Evolutionary conservation across 179 eudicot genomes (phyloP).

Genomic region (Actinidia arguta): DNA sequence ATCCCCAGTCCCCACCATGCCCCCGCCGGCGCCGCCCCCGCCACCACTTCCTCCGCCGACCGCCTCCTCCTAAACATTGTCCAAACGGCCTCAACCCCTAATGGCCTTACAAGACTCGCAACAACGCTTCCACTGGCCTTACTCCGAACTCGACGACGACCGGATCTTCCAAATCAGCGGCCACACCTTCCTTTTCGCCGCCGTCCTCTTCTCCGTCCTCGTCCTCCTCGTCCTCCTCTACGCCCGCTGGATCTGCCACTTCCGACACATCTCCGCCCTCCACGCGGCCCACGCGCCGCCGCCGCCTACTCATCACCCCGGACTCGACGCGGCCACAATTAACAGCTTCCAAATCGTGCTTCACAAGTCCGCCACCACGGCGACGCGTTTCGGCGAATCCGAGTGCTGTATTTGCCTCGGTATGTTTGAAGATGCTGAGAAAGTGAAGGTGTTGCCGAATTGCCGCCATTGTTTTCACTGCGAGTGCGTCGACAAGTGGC

Average conservation of each 20-base stretch:
- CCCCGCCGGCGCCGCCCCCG: not conserved
- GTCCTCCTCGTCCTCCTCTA: constrained; percentile 40
- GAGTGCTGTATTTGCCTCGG: constrained; percentile 86
- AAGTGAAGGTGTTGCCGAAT: constrained; percentile 66
- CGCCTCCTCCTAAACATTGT: not conserved
- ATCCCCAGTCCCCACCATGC: not conserved
- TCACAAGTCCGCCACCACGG: constrained; percentile 30
- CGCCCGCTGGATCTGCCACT: not conserved
- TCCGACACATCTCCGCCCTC: constrained; percentile 10
- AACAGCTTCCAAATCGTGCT: constrained; percentile 47
- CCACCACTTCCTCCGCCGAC: not conserved
- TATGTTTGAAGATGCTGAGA: constrained; percentile 67
- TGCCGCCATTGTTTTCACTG: constrained; percentile 74
- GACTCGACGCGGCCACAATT: constrained; percentile 47
- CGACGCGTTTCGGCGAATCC: constrained; percentile 21
- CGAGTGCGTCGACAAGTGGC: constrained; percentile 83
- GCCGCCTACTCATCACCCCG: constrained; percentile 30
- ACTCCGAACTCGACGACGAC: constrained; percentile 68
- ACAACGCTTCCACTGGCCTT: constrained; percentile 56
- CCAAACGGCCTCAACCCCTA: not conserved
- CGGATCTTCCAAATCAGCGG: constrained; percentile 65
- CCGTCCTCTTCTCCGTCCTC: constrained; percentile 61
- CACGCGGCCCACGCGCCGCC: constrained; percentile 24
- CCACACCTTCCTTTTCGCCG: constrained; percentile 54
- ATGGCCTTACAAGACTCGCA: constrained; percentile 27